Percentiles rank a stretch among this genome's conserved stretches.
Evolutionary conservation across 345 rosid genomes (phyloP).

Genomic region (Melaleuca alternifolia): DNA sequence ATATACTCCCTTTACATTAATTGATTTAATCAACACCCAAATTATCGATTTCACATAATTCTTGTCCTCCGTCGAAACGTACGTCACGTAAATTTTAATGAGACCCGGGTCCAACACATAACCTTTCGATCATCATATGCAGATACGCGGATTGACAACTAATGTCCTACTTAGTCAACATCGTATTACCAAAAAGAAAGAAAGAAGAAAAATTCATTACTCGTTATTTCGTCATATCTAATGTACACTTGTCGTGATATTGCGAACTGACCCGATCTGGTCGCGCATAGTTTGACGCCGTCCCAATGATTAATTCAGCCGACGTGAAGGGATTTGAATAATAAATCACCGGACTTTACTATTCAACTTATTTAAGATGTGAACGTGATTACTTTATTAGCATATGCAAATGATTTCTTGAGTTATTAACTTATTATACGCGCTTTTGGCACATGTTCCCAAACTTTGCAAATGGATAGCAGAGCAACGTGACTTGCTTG

Average conservation of each 20-base stretch:
- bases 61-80: background rate
- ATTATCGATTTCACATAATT: background rate
- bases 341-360: background rate
- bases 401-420: background rate
- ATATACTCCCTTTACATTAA: background rate
- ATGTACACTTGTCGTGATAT: accelerated
- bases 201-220: too few relatives aligned
- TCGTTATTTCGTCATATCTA: accelerated
- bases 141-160: background rate
- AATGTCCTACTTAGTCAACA: background rate
- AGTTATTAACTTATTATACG: too few relatives aligned
- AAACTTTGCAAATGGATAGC: background rate
- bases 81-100: background rate
- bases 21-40: background rate
- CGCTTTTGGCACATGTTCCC: background rate
- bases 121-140: background rate
- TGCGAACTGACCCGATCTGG: accelerated
- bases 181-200: background rate
- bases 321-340: background rate
- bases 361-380: background rate
- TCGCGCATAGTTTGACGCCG: background rate
- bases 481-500: background rate
- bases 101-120: background rate
- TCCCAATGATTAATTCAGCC: background rate
- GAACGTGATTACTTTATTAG: background rate